A percentile compares a stretch with the other conserved stretches of the same genome.
phyloP scores from a whole-genome alignment of 345 rosid species.

The Citrus hindsii region DNA sequence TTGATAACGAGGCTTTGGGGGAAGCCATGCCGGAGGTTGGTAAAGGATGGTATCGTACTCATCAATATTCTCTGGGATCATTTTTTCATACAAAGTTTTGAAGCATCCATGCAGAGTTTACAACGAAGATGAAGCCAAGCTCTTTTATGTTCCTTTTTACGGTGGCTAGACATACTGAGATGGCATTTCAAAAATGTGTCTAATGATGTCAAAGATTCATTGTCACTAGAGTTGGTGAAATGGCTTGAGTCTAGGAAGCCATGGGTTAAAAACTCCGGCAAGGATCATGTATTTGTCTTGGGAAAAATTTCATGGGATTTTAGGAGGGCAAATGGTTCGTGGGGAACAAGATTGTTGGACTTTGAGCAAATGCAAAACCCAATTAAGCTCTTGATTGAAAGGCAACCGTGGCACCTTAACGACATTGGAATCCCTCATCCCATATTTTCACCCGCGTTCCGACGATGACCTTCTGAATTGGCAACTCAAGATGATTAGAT shows the following conservation, averaged over 20 bases:
- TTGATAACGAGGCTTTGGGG: slow-evolving; percentile 59
- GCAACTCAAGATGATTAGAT: slow-evolving; percentile 55
- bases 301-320: slow-evolving; percentile 94
- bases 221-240: slow-evolving; percentile 51
- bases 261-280: slow-evolving; percentile 55
- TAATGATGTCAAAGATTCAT: slow-evolving; percentile 54
- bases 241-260: slow-evolving; percentile 63
- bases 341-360: slow-evolving; percentile 76
- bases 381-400: slow-evolving; percentile 71
- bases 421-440: slow-evolving; percentile 89
- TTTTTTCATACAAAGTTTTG: slow-evolving; percentile 65
- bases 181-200: slow-evolving; percentile 93
- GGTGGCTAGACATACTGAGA: slow-evolving; percentile 80
- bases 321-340: slow-evolving; percentile 52
- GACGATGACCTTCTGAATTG: slow-evolving; percentile 59
- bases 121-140: slow-evolving; percentile 55
- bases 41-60: slow-evolving; percentile 59
- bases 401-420: slow-evolving; percentile 80
- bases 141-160: slow-evolving; percentile 78
- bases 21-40: slow-evolving; percentile 60
- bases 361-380: slow-evolving; percentile 78
- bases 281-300: slow-evolving; percentile 84
- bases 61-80: slow-evolving; percentile 74
- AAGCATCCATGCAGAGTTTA: slow-evolving; percentile 83
- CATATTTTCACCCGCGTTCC: slow-evolving; percentile 61